Conservation (phyloP, 805 yeast genomes). For the Saccharomycopsis sp. region DNA sequence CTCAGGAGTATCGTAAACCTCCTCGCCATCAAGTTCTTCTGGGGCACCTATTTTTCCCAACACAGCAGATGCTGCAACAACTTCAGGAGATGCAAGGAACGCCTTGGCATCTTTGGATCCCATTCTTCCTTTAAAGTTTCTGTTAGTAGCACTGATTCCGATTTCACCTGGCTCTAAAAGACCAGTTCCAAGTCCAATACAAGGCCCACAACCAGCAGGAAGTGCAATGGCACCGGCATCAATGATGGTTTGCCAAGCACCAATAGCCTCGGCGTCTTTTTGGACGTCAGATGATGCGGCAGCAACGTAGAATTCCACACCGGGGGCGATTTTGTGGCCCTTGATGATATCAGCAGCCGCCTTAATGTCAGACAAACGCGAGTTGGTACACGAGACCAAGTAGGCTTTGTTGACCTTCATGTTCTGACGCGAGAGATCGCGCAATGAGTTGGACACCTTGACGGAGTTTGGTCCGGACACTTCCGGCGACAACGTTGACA, state of each 20-base stretch:
- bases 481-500: conserved; percentile 75
- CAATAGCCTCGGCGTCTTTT: conserved; percentile 80
- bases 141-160: conserved; percentile 96
- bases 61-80: conserved; percentile 98
- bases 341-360: conserved; percentile 88
- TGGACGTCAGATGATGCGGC: conserved; percentile 95
- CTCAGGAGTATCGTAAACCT: conserved; percentile 24
- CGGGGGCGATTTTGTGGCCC: conserved; percentile 77
- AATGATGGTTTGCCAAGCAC: conserved; percentile 86
- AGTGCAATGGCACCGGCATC: conserved; percentile 93
- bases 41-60: conserved; percentile 91
- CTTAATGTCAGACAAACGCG: conserved; percentile 84
- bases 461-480: conserved; percentile 98
- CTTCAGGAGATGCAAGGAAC: conserved; percentile 93
- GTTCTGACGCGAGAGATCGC: conserved; percentile 64
- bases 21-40: conserved; percentile 65
- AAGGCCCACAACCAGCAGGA: conserved; percentile 99
- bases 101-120: conserved; percentile 96
- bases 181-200: conserved; percentile 96
- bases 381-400: conserved; percentile 95
- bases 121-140: conserved; percentile 99
- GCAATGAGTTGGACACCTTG: conserved; percentile 74
- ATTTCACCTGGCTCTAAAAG: conserved; percentile 92
- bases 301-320: conserved; percentile 94
- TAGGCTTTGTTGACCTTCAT: conserved; percentile 89